Base-by-base conservation (phyloP, 495 filamentous ascomycete species). In the Penicillium crystallinum region DNA sequence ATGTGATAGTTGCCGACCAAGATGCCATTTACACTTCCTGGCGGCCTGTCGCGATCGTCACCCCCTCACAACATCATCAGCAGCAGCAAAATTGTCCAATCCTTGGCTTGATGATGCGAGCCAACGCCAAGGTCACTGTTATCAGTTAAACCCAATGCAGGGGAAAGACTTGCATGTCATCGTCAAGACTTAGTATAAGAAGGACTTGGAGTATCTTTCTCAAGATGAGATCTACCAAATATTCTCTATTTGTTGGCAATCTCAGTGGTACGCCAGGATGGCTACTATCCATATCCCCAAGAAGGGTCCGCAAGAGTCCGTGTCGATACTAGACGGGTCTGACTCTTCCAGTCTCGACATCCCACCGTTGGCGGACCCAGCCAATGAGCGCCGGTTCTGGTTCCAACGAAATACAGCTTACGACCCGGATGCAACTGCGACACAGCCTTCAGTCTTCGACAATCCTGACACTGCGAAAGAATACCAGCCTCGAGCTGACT, bases 401-500 rank as follows among this genome's bases (percentile, higher is more conserved):
- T 69, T 67, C 36, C 67, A 65, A 41, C 43, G 56, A 33, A 48
- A 46, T 1, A 58, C 51, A 33, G 42, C 37, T 22, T 53, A 53
- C 27, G 53, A 85, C 44, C 67, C 70, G 1, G 66, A 78, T 42
- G 76, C 75, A 27, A 77, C 83, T 35, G 83, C 83, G 0, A 86
- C 82, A 0, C 76, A 78, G 59, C 77, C 70, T 0, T 75, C 70
- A 0, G 76, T 81, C 9, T 81, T 64, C 34, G 78, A 81, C 43
- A 68, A 82, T 33, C 71, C 74, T 0, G 68, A 78, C 10, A 68
- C 68, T 0, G 75, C 73, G 0, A 73, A 77, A 21, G 66, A 77
- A 52, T 83, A 81, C 45, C 67, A 67, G n/a, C 78, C 79, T 6
- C 66, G 64, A 30, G 56, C 62, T 3, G 74, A 80, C 45, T 81